Conservation (phyloP, 495 filamentous ascomycete species). For the Aspergillus incahuasiensis region DNA sequence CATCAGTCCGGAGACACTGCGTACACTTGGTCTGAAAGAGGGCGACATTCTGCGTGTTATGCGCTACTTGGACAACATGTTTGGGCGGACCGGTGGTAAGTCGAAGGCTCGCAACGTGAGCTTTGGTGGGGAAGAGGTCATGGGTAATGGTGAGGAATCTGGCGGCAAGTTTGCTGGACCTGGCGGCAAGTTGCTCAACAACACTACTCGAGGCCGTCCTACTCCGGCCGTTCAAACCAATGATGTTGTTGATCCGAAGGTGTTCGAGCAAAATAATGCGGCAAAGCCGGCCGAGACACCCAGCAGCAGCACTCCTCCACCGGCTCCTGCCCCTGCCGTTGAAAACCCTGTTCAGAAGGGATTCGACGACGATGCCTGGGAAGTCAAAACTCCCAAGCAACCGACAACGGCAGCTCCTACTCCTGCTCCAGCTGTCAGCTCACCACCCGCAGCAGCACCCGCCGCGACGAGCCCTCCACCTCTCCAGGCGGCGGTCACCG, state of each 20-base stretch:
- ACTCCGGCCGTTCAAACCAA: constrained; percentile 77
- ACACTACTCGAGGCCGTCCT: constrained; percentile 90
- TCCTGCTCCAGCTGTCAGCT: constrained; percentile 23
- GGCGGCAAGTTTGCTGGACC: constrained; percentile 89
- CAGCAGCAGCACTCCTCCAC: constrained; percentile 41
- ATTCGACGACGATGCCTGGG: constrained; percentile 98
- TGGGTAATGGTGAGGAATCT: constrained; percentile 47
- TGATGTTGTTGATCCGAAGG: constrained; percentile 82
- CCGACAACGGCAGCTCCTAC: too few species aligned
- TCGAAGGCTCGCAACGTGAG: constrained; percentile 57
- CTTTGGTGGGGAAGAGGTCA: constrained; percentile 54
- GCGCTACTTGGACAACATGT: constrained; percentile 82
- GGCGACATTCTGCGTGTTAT: constrained; percentile 95
- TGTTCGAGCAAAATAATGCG: constrained; percentile 61
- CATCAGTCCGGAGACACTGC: constrained; percentile 73
- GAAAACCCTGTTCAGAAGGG: constrained; percentile 52
- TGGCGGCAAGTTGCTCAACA: constrained; percentile 83
- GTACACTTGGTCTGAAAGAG: constrained; percentile 85
- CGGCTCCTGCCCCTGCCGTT: constrained; percentile 21
- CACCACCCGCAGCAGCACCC: constrained; percentile 35
- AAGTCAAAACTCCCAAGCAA: constrained; percentile 79
- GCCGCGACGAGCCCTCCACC: constrained; percentile 32
- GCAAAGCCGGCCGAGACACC: constrained; percentile 42
- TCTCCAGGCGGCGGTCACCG: constrained; percentile 53
- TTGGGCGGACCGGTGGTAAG: constrained; percentile 56